phyloP scores from a whole-genome alignment of 768 basidiomycete species.

The Cystobasidium ongulense region DNA sequence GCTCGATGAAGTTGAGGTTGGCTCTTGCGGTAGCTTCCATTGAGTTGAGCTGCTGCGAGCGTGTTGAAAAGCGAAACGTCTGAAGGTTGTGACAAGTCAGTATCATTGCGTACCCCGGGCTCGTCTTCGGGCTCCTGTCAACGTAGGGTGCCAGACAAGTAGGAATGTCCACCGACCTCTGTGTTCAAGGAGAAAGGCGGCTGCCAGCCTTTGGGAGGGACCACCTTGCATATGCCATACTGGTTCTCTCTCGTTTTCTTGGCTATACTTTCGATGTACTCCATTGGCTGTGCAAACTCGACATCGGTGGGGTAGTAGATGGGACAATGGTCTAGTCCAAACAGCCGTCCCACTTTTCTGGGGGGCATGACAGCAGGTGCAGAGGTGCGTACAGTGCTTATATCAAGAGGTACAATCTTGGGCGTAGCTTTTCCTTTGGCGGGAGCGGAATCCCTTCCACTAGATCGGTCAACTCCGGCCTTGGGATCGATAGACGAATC shows the following conservation, averaged over 20 bases:
- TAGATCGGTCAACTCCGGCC: neutral
- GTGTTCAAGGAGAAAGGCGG: slow-evolving; percentile 95
- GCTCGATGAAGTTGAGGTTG: slow-evolving; percentile 93
- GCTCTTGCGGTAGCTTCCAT: slow-evolving; percentile 95
- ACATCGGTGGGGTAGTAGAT: slow-evolving; percentile 79
- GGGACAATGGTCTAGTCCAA: slow-evolving; percentile 81
- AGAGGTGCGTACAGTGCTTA: slow-evolving; percentile 36
- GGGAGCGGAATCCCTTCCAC: neutral
- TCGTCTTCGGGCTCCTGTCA: neutral
- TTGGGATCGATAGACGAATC: neutral
- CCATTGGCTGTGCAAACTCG: slow-evolving; percentile 89
- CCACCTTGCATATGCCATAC: slow-evolving; percentile 90
- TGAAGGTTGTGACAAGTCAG: slow-evolving; percentile 43
- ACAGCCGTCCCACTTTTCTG: slow-evolving; percentile 52
- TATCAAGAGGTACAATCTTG: slow-evolving; percentile 37
- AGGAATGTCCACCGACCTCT: slow-evolving; percentile 55
- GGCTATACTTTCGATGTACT: slow-evolving; percentile 61
- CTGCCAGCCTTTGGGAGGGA: slow-evolving; percentile 85
- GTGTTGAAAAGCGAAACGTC: slow-evolving; percentile 92
- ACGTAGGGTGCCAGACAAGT: neutral
- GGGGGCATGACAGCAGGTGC: slow-evolving; percentile 35
- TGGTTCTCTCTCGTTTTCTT: slow-evolving; percentile 60
- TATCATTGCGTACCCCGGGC: neutral
- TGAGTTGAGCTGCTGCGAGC: slow-evolving; percentile 86
- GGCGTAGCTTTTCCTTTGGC: neutral